A percentile compares a stretch with the other conserved stretches of the same genome.
Evolutionary conservation across 345 rosid species (phyloP).

Genomic region (Brassica incana): DNA sequence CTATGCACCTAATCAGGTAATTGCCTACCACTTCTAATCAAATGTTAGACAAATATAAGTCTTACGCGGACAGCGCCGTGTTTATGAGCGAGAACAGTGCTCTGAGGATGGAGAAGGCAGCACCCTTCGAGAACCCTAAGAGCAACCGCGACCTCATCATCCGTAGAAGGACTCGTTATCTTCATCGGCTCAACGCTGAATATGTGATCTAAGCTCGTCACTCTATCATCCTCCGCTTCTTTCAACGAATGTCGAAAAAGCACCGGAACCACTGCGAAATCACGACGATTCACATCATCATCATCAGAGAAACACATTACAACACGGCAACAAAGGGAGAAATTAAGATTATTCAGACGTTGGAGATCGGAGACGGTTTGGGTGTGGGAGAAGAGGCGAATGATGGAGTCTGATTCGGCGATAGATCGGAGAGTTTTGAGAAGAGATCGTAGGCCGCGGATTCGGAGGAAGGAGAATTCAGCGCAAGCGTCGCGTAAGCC

Average conservation of each 20-base stretch:
- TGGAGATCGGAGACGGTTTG: constrained; percentile 81
- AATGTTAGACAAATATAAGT: not conserved
- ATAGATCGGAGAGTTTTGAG: constrained; percentile 82
- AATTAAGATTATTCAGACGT: constrained; percentile 42
- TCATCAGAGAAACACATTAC: constrained; percentile 23
- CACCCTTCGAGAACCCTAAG: constrained; percentile 95
- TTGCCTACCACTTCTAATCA: not conserved
- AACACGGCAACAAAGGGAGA: not conserved
- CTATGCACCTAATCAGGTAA: not conserved
- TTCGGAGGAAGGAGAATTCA: constrained; percentile 90
- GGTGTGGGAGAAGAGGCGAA: constrained; percentile 67
- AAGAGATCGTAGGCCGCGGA: constrained; percentile 82
- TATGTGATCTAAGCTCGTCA: constrained; percentile 73
- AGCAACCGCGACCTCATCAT: constrained; percentile 76
- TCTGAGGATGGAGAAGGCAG: constrained; percentile 80
- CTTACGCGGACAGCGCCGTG: constrained; percentile 76
- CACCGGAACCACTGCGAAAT: constrained; percentile 74
- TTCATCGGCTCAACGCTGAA: constrained; percentile 79
- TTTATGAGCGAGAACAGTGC: constrained; percentile 80
- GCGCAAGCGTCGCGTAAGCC: constrained; percentile 86
- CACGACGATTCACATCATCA: not conserved
- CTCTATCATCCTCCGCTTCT: constrained; percentile 65
- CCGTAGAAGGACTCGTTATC: constrained; percentile 81
- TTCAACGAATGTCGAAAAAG: constrained; percentile 70
- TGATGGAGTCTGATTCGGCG: constrained; percentile 69